Base-by-base conservation (phyloP, 1,284 basidiomycete species). In the Fomitiporia mediterranea region DNA sequence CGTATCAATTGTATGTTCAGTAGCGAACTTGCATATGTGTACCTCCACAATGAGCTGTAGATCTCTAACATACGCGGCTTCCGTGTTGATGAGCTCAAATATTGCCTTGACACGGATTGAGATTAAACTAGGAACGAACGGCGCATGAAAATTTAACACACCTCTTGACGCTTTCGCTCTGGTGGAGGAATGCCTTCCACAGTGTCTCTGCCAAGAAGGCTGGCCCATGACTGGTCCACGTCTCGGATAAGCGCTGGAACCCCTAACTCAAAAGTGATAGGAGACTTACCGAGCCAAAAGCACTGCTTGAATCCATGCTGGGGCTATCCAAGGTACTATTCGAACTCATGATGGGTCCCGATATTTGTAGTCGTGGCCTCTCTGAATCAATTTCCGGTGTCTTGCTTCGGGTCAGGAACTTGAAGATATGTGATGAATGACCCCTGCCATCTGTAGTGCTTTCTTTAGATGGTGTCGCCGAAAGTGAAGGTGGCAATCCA, bases 81-180 rank as follows among this genome's bases (percentile, higher is more conserved):
- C 95, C 0, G 94, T 97, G 2, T 80, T 79, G 62, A 97, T 94
- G 46, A 98, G 77, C 70, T 98, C 94, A 66, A 95, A 97, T 47
- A 96, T 95, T 0, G 82, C 84, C 83, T 86, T 58, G 2, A 17
- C 3, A 25, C 17, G 7, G 32, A 27, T 37, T 56, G 8, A 51
- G 30, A 37, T 11, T 15, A n/a, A n/a, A n/a, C n/a, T 15, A 19
- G 35, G 21, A 17, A 11, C 28, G 23, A 11, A 32, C 42, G 35
- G 6, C 19, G 39, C 32, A 27, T 34, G 9, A 11, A n/a, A 39
- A 30, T 4, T 25, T 1, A 63, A n/a, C 72, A 60, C 57, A 86
- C 86, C 75, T 97, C 94, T 69, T 98, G 95, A 40, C 94, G 78
- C 60, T 86, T 89, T 39, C 94, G 79, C 67, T 98, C 94, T 37